These are phyloP conservation scores for Penicillium bovifimosum DNA, from an alignment of 495 filamentous ascomycete genomes.

Conservation along the genomic window DNA sequence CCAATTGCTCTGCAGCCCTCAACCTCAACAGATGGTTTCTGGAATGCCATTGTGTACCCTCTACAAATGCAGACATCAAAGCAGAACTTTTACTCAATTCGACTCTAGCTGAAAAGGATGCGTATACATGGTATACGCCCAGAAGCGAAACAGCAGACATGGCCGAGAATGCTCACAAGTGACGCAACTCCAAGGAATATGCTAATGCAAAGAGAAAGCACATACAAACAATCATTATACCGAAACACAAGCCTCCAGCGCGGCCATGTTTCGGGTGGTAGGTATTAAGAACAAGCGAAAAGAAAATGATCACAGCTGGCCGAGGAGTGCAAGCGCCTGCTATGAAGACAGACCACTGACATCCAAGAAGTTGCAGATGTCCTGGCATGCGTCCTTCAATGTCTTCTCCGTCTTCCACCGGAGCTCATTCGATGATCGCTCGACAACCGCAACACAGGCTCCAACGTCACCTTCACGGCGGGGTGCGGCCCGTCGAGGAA, in stretches of 20 bases:
- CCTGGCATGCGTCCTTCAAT: constrained; percentile 75
- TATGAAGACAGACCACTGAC: constrained; percentile 32
- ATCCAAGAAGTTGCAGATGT: constrained; percentile 67
- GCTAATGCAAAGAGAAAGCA: constrained; percentile 2
- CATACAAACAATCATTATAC: constrained; percentile 5
- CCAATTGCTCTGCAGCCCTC: neutral
- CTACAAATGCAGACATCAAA: neutral
- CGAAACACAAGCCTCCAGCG: neutral
- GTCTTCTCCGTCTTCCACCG: constrained; percentile 81
- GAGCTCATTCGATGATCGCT: constrained; percentile 79
- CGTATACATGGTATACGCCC: neutral
- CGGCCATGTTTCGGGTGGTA: neutral
- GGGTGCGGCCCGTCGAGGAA: constrained; percentile 60
- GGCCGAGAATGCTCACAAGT: constrained; percentile 3
- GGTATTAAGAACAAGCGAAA: constrained; percentile 11
- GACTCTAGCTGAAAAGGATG: neutral
- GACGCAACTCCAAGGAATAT: constrained; percentile 12
- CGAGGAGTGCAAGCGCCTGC: neutral
- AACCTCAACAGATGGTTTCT: neutral
- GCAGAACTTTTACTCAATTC: neutral
- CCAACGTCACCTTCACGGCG: constrained; percentile 73
- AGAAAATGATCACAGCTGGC: constrained; percentile 2
- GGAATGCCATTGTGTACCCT: too few species aligned
- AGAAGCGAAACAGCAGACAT: neutral
- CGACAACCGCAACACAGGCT: constrained; percentile 73